A percentile compares a stretch with the other conserved stretches of the same genome.
Evolutionary conservation across 2,329 filamentous ascomycete genomes (phyloP).

Genomic region (Curvularia eragrostidis): DNA sequence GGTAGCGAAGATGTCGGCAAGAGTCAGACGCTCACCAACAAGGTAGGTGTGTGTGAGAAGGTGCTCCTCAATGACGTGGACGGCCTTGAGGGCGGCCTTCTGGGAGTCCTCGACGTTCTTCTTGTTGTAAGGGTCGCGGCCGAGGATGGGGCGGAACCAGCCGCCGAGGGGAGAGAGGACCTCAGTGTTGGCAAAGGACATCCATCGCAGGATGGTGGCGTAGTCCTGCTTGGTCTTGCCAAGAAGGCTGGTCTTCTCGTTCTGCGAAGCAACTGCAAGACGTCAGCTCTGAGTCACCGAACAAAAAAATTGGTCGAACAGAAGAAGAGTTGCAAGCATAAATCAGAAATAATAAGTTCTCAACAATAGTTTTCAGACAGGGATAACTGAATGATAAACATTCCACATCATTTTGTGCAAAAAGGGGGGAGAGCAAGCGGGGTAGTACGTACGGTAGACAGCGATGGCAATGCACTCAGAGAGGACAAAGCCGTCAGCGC

Average conservation of each 20-base stretch:
- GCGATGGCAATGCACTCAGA: conserved; percentile 93
- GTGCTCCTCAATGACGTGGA: conserved; percentile 82
- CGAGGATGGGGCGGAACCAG: conserved; percentile 88
- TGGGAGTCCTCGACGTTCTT: conserved; percentile 85
- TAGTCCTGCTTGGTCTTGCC: conserved; percentile 99
- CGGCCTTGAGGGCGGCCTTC: conserved; percentile 71
- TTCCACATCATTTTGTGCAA: conserved; percentile 67
- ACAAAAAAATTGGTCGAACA: conserved; percentile 23
- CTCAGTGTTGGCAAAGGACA: conserved; percentile 95
- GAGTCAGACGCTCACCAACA: conserved; percentile 94
- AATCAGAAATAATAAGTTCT: conserved; percentile 77
- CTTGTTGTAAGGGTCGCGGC: conserved; percentile 92
- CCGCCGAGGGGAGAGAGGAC: conserved; percentile 73
- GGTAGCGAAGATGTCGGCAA: conserved; percentile 89
- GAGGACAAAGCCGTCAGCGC: conserved; percentile 87
- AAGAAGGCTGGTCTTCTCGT: conserved; percentile 99
- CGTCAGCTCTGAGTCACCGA: conserved; percentile 41
- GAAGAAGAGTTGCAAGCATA: conserved; percentile 67
- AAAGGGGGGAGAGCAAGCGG: conserved; percentile 21
- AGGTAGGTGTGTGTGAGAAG: conserved; percentile 94
- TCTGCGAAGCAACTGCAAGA: conserved; percentile 88
- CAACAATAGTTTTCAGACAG: conserved; percentile 97
- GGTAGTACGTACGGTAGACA: conserved; percentile 84
- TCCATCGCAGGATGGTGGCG: conserved; percentile 96
- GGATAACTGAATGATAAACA: conserved; percentile 68